Base-by-base conservation (phyloP, 768 basidiomycete genomes). In the Lactifluus rugatus region DNA sequence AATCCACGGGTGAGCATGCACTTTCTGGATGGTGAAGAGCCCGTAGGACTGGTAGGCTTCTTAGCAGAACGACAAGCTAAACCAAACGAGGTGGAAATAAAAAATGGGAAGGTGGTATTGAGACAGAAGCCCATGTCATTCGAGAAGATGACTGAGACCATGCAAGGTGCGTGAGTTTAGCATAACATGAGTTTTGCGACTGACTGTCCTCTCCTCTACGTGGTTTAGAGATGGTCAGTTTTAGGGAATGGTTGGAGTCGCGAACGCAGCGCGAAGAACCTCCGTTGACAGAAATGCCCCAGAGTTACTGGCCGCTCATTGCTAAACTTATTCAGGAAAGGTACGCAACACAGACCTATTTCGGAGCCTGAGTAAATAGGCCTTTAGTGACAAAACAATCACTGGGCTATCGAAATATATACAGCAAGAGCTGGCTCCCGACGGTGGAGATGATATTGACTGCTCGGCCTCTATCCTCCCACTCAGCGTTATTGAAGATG, bases 321-420 rank as follows among this genome's bases (percentile, higher is more conserved):
- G 91, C 83, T 5, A 92, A 93, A 69, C 71, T 93, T 41, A 81
- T 81, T 0, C 87, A 92, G 62, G 93, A 95, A 72, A 93, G 91
- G 93, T 91, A 50, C 53, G 75, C 64, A 17, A 13, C 7, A 3
- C 25, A 34, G 19, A 54, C 26, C 32, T 19, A 10, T 44, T 26
- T 42, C 39, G 10, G 32, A 54, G 25, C 9, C 19, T 11, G 28
- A 21, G 6, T 54, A 49, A 54, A 54, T 14, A n/a, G 53, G 58
- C 62, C 37, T 44, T 34, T 57, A 95, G 92, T 65, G 90, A 93
- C 69, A 91, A 89, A 71, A 78, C 82, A 0, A 65, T 85, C 3
- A 58, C 72, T 3, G 72, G 79, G 0, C 77, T 94, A 9, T 76
- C 81, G 2, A 91, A 85, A 70, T 74, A 84, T 46, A 79, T 94